Evolutionary conservation across 2,329 filamentous ascomycete species (phyloP).

Genomic region (Cladosporium sp.): DNA sequence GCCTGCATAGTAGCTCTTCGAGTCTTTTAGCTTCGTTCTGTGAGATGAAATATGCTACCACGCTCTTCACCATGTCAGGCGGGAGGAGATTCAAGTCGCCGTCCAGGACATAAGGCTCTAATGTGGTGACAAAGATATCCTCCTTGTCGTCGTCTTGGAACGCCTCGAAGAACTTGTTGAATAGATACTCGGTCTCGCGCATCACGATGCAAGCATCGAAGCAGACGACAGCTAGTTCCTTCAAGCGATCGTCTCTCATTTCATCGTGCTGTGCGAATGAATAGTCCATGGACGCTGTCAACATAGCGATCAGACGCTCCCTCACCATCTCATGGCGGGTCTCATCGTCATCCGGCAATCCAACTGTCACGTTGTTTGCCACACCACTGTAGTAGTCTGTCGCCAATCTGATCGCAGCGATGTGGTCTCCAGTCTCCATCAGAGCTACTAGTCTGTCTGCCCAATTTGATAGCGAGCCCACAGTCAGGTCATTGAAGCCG

Average conservation of each 20-base stretch:
- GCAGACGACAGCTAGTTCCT: slow-evolving; percentile 75
- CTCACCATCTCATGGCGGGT: slow-evolving; percentile 76
- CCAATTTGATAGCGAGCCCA: slow-evolving; percentile 94
- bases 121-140: slow-evolving; percentile 76
- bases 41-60: slow-evolving; percentile 75
- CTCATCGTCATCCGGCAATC: slow-evolving; percentile 76
- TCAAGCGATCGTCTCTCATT: slow-evolving; percentile 56
- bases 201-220: slow-evolving; percentile 79
- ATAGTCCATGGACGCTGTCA: slow-evolving; percentile 85
- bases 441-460: slow-evolving; percentile 86
- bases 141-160: slow-evolving; percentile 74
- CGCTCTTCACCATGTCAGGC: slow-evolving; percentile 76
- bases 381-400: slow-evolving; percentile 89
- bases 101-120: slow-evolving; percentile 85
- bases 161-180: slow-evolving; percentile 84
- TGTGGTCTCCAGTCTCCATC: slow-evolving; percentile 96
- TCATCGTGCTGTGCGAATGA: slow-evolving; percentile 65
- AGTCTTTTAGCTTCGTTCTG: slow-evolving; percentile 72
- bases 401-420: slow-evolving; percentile 83
- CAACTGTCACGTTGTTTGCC: slow-evolving; percentile 90
- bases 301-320: slow-evolving; percentile 89
- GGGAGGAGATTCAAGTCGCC: slow-evolving; percentile 70
- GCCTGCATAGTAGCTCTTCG: slow-evolving; percentile 90
- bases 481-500: slow-evolving; percentile 88
- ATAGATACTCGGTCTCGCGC: slow-evolving; percentile 75